Evolutionary conservation across 2,329 filamentous ascomycete genomes (phyloP).

Genomic region (Verticillium tricorpus): DNA sequence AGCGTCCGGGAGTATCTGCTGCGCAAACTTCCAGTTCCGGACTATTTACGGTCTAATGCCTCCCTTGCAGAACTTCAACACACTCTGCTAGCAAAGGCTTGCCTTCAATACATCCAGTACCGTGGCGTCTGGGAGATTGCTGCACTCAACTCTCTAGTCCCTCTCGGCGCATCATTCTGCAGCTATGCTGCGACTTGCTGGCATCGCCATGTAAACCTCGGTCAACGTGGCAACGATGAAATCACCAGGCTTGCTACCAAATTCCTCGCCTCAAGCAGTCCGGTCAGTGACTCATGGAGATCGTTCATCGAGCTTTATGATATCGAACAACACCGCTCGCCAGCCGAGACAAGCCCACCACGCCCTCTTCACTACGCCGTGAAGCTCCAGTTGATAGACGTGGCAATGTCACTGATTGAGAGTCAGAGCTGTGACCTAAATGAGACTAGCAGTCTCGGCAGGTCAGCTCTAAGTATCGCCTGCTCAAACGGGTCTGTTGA

Average conservation of each 20-base stretch:
- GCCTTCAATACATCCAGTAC: conserved; percentile 2
- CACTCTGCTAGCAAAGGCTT: neutral
- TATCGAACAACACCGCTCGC: neutral
- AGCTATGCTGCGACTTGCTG: conserved; percentile 4
- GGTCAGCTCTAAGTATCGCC: neutral
- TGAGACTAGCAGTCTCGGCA: neutral
- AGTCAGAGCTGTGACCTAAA: neutral
- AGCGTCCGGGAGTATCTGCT: conserved; percentile 15
- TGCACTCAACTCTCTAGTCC: neutral
- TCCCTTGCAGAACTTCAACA: neutral
- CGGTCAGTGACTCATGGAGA: neutral
- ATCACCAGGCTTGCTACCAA: neutral
- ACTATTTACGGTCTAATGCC: neutral
- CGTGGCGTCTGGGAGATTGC: neutral
- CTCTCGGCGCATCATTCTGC: neutral
- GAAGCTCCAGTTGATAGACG: neutral
- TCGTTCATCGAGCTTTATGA: neutral
- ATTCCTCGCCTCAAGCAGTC: neutral
- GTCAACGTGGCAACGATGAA: neutral
- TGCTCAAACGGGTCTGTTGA: neutral
- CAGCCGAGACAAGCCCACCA: neutral
- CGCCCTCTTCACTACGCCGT: conserved; percentile 3
- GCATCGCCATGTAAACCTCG: neutral
- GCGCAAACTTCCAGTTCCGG: conserved; percentile 1
- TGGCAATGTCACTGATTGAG: neutral